Conservation (phyloP, 1,284 basidiomycete species). For the Cutaneotrichosporon sp. region DNA sequence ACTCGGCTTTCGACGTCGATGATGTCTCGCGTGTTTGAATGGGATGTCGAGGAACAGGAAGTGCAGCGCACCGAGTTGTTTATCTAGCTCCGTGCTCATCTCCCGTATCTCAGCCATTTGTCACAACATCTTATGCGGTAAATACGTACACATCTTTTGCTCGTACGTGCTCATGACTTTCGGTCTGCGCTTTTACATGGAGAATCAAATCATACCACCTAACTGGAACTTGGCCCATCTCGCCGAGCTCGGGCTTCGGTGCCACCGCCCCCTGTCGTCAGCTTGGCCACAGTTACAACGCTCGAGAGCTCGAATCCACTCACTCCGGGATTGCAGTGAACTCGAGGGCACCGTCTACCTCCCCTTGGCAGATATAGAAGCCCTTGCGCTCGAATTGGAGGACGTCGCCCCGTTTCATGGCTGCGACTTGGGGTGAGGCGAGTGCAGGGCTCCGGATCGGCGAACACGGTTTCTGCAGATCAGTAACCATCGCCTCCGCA, state of each 20-base stretch:
- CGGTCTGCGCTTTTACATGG: no score
- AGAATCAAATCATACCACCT: no score
- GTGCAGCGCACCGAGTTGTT: no score
- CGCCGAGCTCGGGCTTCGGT: neutral
- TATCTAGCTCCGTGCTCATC: no score
- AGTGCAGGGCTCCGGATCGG: neutral
- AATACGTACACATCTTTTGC: no score
- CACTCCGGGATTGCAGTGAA: slow-evolving; percentile 1
- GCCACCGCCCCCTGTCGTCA: neutral
- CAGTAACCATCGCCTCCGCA: no score
- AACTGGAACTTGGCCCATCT: neutral
- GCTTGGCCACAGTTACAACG: neutral
- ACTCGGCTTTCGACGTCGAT: no score
- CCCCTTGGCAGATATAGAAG: slow-evolving; percentile 5
- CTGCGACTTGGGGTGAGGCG: neutral
- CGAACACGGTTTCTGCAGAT: neutral
- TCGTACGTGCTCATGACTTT: no score
- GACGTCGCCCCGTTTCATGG: neutral
- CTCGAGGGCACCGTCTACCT: neutral
- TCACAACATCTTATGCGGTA: no score
- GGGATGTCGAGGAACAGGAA: no score
- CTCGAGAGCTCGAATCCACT: neutral
- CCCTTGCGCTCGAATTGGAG: slow-evolving; percentile 6
- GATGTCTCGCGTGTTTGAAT: no score
- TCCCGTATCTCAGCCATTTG: no score